Evolutionary conservation across 345 rosid genomes (phyloP), one percentile per base, ranked within the genome.

Genomic region (Rhizophora mangle): DNA sequence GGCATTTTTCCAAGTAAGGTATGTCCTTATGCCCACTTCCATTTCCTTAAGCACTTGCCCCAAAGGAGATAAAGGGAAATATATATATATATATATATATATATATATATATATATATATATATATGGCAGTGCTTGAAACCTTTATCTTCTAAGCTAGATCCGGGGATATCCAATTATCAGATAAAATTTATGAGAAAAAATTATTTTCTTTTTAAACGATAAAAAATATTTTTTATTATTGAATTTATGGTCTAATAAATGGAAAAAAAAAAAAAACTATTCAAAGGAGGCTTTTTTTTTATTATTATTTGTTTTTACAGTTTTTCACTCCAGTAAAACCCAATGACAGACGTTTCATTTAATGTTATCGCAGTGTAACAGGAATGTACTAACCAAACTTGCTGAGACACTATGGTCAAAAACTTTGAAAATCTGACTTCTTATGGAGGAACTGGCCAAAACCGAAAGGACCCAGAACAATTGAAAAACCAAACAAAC

Each of bases 301-400:
- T n/a, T 26, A 2, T 37, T n/a, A 4, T 19, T 37, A 26, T 36
- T 21, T 20, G 11, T 57, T 69, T 57, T 20, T 43, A 16, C 54
- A 22, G 60, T 26, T 68, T 65, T 64, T 71, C 69, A 46, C 74
- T 52, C 21, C 54, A 31, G 67, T 65, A 57, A 63, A 72, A 69
- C 67, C 70, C 66, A 75, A 19, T 36, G 74, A 67, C 57, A 67
- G 78, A 83, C 71, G 59, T 68, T 64, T 74, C 81, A 71, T 74
- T 80, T 62, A 80, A n/a, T 77, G 69, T 3, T 60, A 54, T 62
- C 61, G 43, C 69, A 74, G 81, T 10, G 69, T 52, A 73, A 70
- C 78, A 74, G 74, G 60, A 79, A 69, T 79, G 87, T 74, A 79
- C 83, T 20, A 43, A 62, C 83, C 22, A 27, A 62, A 60, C 32